Percentiles rank a stretch among this genome's conserved stretches.
Conservation (phyloP, 768 basidiomycete species). For the Lentinus tigrinus region DNA sequence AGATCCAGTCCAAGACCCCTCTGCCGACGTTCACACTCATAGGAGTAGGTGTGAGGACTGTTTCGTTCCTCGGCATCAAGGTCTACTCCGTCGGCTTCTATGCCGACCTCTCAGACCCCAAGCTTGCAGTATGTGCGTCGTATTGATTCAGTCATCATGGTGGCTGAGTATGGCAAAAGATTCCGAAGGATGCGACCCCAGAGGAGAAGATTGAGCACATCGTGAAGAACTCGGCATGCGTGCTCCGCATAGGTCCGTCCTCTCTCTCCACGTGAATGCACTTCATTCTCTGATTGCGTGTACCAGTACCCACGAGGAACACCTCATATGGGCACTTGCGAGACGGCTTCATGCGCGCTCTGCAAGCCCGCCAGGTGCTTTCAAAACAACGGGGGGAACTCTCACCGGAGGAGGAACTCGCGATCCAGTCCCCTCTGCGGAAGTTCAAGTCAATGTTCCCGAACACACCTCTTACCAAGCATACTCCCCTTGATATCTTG, state of each 20-base stretch:
- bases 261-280: not conserved
- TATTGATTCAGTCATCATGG: not conserved
- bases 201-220: constrained; percentile 74
- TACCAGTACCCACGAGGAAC: constrained; percentile 71
- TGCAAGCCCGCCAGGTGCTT: constrained; percentile 58
- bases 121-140: constrained; percentile 47
- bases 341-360: constrained; percentile 78
- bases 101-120: constrained; percentile 71
- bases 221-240: constrained; percentile 64
- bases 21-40: constrained; percentile 67
- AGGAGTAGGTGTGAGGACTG: constrained; percentile 84
- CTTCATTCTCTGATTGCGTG: not conserved
- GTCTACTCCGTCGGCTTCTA: constrained; percentile 93
- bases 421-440: constrained; percentile 60
- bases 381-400: constrained; percentile 52
- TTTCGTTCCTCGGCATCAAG: constrained; percentile 84
- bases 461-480: constrained; percentile 63
- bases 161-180: constrained; percentile 32
- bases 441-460: constrained; percentile 79
- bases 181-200: constrained; percentile 51
- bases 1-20: constrained; percentile 60
- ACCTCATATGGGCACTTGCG: constrained; percentile 80
- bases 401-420: constrained; percentile 56
- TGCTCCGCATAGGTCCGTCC: constrained; percentile 67
- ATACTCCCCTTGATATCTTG: constrained; percentile 66